Evolutionary conservation across 495 filamentous ascomycete genomes (phyloP).

Genomic region (Neurospora sp.): DNA sequence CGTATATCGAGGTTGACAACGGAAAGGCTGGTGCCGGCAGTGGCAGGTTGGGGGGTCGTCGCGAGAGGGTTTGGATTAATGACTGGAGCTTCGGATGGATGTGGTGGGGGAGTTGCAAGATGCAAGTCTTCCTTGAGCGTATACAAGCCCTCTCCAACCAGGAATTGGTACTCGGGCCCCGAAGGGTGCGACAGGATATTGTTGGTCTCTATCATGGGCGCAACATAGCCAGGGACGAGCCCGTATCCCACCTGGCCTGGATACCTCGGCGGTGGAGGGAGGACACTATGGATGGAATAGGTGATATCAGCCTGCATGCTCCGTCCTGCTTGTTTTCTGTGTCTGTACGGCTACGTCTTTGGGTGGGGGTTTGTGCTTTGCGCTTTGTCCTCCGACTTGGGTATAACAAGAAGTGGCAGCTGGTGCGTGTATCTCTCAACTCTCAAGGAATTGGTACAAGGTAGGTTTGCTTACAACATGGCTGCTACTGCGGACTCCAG

Average conservation of each 20-base stretch:
- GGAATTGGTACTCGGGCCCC: slow-evolving; percentile 69
- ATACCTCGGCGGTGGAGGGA: slow-evolving; percentile 80
- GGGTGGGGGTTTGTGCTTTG: not conserved
- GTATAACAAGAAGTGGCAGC: not conserved
- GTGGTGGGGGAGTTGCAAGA: slow-evolving; percentile 88
- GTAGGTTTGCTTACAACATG: not conserved
- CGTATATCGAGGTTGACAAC: slow-evolving; percentile 57
- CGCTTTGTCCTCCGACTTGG: not conserved
- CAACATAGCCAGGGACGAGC: slow-evolving; percentile 49
- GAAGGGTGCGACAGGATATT: slow-evolving; percentile 74
- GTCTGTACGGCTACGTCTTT: not conserved
- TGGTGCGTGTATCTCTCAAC: not conserved
- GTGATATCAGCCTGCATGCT: not conserved
- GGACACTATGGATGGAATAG: slow-evolving; percentile 44
- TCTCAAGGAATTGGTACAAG: not conserved
- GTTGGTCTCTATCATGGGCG: slow-evolving; percentile 80
- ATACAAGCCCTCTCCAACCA: slow-evolving; percentile 93
- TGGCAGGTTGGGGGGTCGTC: slow-evolving; percentile 70
- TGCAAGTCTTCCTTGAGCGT: slow-evolving; percentile 79
- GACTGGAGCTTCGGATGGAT: slow-evolving; percentile 82
- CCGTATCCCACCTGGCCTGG: slow-evolving; percentile 56
- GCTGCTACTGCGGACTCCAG: not conserved
- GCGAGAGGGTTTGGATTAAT: slow-evolving; percentile 82
- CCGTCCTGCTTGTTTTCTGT: not conserved
- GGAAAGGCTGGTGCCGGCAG: slow-evolving; percentile 77